These are phyloP conservation scores for Ophiostoma perfectum DNA, from an alignment of 2,329 filamentous ascomycete species.

Conservation along the genomic window DNA sequence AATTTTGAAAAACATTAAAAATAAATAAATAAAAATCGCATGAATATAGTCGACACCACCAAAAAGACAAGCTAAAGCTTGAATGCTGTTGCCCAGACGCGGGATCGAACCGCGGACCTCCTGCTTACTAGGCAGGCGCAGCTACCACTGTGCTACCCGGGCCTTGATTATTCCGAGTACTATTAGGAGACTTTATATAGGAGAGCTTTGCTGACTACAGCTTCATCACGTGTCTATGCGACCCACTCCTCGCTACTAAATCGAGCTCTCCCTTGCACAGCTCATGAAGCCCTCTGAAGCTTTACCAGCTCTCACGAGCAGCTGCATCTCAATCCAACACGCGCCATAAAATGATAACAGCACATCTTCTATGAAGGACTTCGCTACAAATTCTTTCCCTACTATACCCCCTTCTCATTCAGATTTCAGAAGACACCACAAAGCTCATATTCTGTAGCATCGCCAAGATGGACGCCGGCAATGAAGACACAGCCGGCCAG, in stretches of 20 bases:
- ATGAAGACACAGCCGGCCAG: background rate
- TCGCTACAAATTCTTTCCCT: background rate
- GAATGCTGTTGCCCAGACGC: slow-evolving; percentile 22
- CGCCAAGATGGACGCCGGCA: slow-evolving; percentile 2
- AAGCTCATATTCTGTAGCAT: background rate
- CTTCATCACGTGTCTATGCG: background rate
- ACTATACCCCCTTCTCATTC: background rate
- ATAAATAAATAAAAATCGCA: background rate
- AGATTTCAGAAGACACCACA: background rate
- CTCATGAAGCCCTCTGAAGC: background rate
- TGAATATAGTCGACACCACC: no score
- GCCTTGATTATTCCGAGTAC: background rate
- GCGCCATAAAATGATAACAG: background rate
- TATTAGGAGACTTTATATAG: background rate
- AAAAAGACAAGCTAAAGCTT: background rate
- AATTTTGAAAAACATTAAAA: background rate
- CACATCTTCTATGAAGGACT: background rate
- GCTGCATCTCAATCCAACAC: background rate
- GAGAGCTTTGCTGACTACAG: background rate
- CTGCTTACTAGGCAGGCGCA: slow-evolving; percentile 27
- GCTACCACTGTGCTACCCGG: slow-evolving; percentile 26
- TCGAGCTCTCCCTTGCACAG: background rate
- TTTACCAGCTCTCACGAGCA: background rate
- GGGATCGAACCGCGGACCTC: slow-evolving; percentile 26
- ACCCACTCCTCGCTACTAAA: background rate